phyloP scores from a whole-genome alignment of 306 rosid species.

The Bauhinia variegata region DNA sequence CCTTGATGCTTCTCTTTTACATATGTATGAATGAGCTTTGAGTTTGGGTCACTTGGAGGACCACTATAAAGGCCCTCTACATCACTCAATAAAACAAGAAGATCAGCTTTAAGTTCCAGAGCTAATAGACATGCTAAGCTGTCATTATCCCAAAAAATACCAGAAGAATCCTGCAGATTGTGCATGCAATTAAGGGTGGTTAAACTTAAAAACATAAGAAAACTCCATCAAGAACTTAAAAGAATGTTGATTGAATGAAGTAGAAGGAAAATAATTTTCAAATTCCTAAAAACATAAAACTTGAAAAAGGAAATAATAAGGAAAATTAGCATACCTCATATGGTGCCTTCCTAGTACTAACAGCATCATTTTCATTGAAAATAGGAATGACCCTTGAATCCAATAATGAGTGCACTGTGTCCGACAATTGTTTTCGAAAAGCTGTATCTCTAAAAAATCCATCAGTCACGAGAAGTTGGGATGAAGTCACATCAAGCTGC shows the following conservation, averaged over 20 bases:
- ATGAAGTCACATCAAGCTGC: slow-evolving; percentile 95
- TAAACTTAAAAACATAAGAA: too few species aligned
- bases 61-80: slow-evolving; percentile 91
- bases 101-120: slow-evolving; percentile 82
- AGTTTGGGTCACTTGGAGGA: slow-evolving; percentile 79
- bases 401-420: slow-evolving; percentile 71
- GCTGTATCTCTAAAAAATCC: slow-evolving; percentile 63
- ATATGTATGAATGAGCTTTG: slow-evolving; percentile 78
- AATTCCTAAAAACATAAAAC: neutral
- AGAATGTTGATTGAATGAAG: too few species aligned
- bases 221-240: too few species aligned
- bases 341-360: slow-evolving; percentile 86
- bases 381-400: slow-evolving; percentile 74
- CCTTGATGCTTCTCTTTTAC: slow-evolving; percentile 73
- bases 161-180: slow-evolving; percentile 78
- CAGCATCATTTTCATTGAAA: slow-evolving; percentile 94
- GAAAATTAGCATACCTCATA: slow-evolving; percentile 59
- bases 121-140: slow-evolving; percentile 88
- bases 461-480: slow-evolving; percentile 94
- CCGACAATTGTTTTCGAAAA: slow-evolving; percentile 75
- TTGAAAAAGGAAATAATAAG: neutral
- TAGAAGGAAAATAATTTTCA: too few species aligned
- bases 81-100: slow-evolving; percentile 82
- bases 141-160: slow-evolving; percentile 94
- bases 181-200: slow-evolving; percentile 41